These are phyloP conservation scores for Noccaea bulbosa DNA, from an alignment of 345 rosid species.

Conservation along the genomic window DNA sequence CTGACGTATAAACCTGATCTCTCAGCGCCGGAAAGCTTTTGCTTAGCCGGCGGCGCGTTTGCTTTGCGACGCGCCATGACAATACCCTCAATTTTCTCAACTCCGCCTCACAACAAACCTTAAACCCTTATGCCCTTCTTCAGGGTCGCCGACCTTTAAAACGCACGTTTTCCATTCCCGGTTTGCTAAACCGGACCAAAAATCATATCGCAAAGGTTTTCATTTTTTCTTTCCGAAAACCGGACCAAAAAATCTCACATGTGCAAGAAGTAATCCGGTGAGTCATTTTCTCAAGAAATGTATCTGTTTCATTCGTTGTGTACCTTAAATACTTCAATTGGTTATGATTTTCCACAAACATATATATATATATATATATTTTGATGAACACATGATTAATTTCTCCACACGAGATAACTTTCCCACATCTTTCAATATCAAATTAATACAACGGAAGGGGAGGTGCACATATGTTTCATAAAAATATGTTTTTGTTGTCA, in stretches of 20 bases:
- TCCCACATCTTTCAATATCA: too few species aligned
- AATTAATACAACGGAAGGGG: too few species aligned
- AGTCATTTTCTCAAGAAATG: too few species aligned
- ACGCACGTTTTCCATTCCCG: slow-evolving; percentile 1
- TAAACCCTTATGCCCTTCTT: slow-evolving; percentile 7
- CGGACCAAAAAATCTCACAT: background rate
- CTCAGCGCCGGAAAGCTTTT: slow-evolving; percentile 48
- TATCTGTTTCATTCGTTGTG: too few species aligned
- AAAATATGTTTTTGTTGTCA: too few species aligned
- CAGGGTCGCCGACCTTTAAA: slow-evolving; percentile 20
- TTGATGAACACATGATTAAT: too few species aligned
- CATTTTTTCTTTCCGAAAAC: background rate
- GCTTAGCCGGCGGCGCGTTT: slow-evolving; percentile 23
- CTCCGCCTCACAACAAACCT: background rate
- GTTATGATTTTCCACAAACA: too few species aligned
- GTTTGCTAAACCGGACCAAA: slow-evolving; percentile 11
- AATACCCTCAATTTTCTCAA: background rate
- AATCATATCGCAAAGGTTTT: background rate
- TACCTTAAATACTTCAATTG: too few species aligned
- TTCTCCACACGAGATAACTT: too few species aligned
- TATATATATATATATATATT: too few species aligned
- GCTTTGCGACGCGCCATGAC: slow-evolving; percentile 33
- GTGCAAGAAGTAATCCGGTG: too few species aligned
- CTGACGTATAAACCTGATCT: slow-evolving; percentile 77
- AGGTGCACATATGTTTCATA: too few species aligned